Conservation (phyloP, 2,329 filamentous ascomycete genomes). For the Phaeoacremonium minimum region DNA sequence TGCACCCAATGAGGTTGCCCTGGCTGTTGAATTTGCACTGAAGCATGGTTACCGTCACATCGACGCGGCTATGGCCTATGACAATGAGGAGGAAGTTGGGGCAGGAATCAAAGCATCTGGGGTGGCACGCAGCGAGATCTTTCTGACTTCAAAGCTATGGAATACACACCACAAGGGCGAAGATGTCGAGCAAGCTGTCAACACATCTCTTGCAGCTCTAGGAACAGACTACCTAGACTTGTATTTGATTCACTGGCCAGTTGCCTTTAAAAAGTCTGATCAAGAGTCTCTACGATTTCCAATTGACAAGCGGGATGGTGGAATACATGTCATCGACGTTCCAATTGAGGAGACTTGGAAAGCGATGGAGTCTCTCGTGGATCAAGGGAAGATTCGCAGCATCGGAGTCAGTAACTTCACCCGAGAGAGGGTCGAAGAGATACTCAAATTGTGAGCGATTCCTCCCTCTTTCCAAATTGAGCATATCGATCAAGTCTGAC, state of each 20-base stretch:
- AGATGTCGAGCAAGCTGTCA: not conserved
- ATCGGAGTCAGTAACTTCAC: not conserved
- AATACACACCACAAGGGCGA: constrained; percentile 39
- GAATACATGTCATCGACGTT: constrained; percentile 21
- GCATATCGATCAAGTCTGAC: no score
- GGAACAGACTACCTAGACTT: not conserved
- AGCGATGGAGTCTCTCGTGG: not conserved
- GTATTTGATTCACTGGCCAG: constrained; percentile 40
- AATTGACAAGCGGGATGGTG: constrained; percentile 34
- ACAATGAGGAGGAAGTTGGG: constrained; percentile 27
- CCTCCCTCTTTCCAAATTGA: not conserved
- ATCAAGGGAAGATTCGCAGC: not conserved
- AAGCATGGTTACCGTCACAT: constrained; percentile 28
- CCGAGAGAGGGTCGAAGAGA: not conserved
- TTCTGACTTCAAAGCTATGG: constrained; percentile 51
- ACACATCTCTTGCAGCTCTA: not conserved
- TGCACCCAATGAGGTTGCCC: not conserved
- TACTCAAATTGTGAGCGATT: not conserved
- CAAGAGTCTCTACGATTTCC: constrained; percentile 30
- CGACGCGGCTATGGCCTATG: constrained; percentile 32
- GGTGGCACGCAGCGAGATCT: constrained; percentile 22
- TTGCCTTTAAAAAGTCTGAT: constrained; percentile 35
- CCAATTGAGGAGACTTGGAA: not conserved
- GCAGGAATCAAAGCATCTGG: constrained; percentile 26
- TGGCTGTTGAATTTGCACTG: constrained; percentile 18